A percentile compares a stretch with the other conserved stretches of the same genome.
These are phyloP conservation scores for Scytalidium sp. DNA, from an alignment of 2,329 filamentous ascomycete genomes.

Conservation along the genomic window DNA sequence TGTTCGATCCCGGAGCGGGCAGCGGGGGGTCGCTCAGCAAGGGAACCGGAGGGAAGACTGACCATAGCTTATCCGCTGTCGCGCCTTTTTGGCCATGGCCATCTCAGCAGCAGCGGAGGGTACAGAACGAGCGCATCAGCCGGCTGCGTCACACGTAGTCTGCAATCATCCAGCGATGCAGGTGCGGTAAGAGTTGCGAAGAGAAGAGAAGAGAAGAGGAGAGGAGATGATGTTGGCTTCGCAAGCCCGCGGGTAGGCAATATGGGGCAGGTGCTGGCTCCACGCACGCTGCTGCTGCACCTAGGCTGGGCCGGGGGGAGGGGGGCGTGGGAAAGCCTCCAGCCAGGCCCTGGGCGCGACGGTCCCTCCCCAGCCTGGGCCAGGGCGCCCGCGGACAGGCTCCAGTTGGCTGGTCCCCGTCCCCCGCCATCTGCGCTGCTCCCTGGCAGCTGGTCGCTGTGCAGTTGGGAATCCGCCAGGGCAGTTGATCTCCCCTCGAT, in stretches of 20 bases:
- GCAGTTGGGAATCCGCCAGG: too few species aligned
- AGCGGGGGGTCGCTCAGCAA: constrained; percentile 2
- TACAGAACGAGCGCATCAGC: background rate
- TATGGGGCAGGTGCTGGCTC: background rate
- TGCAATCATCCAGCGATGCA: background rate
- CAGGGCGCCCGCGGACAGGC: too few species aligned
- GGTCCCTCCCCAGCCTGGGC: too few species aligned
- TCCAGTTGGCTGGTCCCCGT: too few species aligned
- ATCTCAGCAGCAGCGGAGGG: background rate
- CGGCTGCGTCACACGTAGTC: background rate
- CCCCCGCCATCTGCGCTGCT: too few species aligned
- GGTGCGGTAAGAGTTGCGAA: too few species aligned
- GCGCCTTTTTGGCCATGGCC: constrained; percentile 63
- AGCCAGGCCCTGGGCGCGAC: too few species aligned
- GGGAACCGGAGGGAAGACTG: constrained; percentile 24
- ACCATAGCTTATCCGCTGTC: constrained; percentile 71
- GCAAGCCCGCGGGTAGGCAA: background rate
- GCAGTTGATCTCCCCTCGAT: too few species aligned
- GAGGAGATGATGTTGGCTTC: background rate
- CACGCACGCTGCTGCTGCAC: too few species aligned
- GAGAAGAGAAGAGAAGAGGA: background rate
- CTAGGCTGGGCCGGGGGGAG: too few species aligned
- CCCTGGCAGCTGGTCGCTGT: too few species aligned
- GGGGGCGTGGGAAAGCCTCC: too few species aligned
- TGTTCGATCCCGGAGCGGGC: background rate